A percentile compares a stretch with the other conserved stretches of the same genome.
phyloP scores from a whole-genome alignment of 2,329 filamentous ascomycete species.

The Aspergillus sp. region DNA sequence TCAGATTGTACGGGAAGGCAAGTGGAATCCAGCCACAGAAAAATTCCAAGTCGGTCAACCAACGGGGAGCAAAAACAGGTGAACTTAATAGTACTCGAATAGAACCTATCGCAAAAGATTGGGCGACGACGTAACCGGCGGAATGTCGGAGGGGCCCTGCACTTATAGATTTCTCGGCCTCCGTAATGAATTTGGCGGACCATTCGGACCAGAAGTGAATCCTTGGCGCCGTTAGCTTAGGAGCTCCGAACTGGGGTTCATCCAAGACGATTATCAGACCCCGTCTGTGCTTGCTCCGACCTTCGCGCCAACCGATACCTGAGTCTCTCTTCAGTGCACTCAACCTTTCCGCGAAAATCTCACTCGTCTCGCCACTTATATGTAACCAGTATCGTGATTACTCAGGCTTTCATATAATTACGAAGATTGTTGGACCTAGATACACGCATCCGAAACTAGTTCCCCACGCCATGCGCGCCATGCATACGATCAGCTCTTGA shows the following conservation, averaged over 20 bases:
- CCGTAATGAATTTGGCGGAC: constrained; percentile 18
- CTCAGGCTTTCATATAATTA: neutral
- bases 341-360: neutral
- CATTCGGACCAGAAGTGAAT: constrained; percentile 6
- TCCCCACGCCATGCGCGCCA: constrained; percentile 11
- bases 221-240: neutral
- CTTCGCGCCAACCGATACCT: neutral
- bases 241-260: neutral
- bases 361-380: neutral
- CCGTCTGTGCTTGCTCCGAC: neutral
- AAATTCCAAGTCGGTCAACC: neutral
- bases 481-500: constrained; percentile 11
- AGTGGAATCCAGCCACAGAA: neutral
- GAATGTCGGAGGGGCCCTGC: constrained; percentile 32
- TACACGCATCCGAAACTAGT: neutral
- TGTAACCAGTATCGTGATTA: neutral
- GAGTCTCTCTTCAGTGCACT: neutral
- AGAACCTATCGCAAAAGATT: constrained; percentile 1
- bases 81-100: neutral
- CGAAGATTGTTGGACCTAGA: neutral
- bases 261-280: neutral
- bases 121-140: constrained; percentile 22
- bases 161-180: constrained; percentile 17
- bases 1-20: neutral
- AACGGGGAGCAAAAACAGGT: neutral